Evolutionary conservation across 2,329 filamentous ascomycete genomes (phyloP), one percentile per base, ranked within the genome.

Genomic region (Ilyonectria destructans): DNA sequence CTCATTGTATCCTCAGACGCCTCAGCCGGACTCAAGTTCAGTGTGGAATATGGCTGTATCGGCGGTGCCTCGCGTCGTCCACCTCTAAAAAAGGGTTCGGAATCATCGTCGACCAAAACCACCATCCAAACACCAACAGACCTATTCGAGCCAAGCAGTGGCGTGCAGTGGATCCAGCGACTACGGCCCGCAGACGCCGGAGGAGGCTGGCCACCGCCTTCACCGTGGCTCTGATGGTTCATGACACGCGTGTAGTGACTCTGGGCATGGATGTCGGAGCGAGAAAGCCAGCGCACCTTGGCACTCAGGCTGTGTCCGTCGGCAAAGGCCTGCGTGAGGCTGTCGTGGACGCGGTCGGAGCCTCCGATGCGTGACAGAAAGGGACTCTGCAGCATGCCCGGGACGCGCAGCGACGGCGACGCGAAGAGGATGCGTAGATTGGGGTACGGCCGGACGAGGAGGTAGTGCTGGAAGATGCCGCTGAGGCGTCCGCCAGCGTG

Each of bases 121-220:
- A 94, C 85, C 90, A 95, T 93, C 92, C 92, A 95, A 0, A 94
- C 92, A 17, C 93, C 93, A 0, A 95, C 89, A 4, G 87, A 83
- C 2, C 91, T 90, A 69, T 90, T 90, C 48, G 86, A 85, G 3
- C 91, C 92, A 4, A 93, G 80, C 4, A 95, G 81, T 3, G 93
- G 92, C 23, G 92, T 95, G 76, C 91, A 93, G 78, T 95, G 92
- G 46, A 95, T 92, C 92, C 92, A 95, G 49, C 92, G 86, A 56
- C 87, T 86, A 19, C 91, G 86, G 0, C 92, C 92, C 0, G 52
- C 54, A 12, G 55, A 70, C 4, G 62, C 46, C 1, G 65, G 67
- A 1, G 71, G 65, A 37, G 69, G 58, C 33, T 72, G 69, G 1
- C 70, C 61, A 0, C 69, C 69, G 2, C 63, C 67, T 58, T 89